These are phyloP conservation scores for Cunninghamia lanceolata DNA, from an alignment of 75 land plant genomes.

Conservation along the genomic window DNA sequence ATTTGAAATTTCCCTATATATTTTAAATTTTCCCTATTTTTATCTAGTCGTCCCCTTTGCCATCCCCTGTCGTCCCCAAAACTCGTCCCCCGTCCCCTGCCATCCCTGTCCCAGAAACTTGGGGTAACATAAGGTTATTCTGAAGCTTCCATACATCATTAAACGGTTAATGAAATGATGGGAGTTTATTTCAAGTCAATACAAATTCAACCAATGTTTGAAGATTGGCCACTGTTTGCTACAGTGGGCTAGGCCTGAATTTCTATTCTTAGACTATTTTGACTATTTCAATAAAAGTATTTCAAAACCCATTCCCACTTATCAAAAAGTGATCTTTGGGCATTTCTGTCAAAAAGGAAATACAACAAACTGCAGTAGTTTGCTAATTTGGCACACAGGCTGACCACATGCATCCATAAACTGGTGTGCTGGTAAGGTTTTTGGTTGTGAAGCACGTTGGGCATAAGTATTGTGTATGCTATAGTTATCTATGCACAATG, in stretches of 20 bases:
- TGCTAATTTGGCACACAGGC: background rate
- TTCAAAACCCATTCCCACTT: background rate
- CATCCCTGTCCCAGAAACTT: no score
- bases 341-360: background rate
- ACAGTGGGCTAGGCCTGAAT: no score
- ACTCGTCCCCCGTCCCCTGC: no score
- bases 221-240: background rate
- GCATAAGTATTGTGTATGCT: background rate
- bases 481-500: background rate
- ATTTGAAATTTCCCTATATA: no score
- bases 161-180: background rate
- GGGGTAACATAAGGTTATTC: no score
- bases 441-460: background rate
- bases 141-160: no score
- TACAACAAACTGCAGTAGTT: background rate
- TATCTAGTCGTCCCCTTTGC: no score
- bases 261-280: no score
- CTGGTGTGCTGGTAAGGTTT: background rate
- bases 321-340: background rate
- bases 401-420: background rate
- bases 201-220: background rate
- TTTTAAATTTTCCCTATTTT: no score
- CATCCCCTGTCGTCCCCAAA: no score
- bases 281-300: background rate
- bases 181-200: background rate